Percentiles rank a stretch among this genome's conserved stretches.
These are phyloP conservation scores for Flammula alnicola DNA, from an alignment of 1,284 basidiomycete genomes.

Conservation along the genomic window DNA sequence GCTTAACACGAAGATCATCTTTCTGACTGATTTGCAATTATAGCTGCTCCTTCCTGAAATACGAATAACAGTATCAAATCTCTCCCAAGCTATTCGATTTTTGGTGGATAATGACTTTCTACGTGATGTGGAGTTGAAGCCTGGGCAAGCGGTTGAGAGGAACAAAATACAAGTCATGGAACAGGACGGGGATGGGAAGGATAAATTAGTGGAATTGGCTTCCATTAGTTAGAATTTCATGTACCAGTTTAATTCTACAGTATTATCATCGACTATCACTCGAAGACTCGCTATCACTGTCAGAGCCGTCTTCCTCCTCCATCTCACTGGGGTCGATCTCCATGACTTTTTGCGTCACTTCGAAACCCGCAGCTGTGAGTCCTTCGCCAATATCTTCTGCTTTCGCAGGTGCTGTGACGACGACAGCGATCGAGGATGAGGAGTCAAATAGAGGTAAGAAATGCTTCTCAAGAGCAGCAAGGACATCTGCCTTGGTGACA, in stretches of 20 bases:
- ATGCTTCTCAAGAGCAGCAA: conserved; percentile 72
- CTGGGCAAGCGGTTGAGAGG: conserved; percentile 75
- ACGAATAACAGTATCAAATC: conserved; percentile 86
- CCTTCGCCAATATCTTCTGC: conserved; percentile 73
- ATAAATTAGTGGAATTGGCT: conserved; percentile 7
- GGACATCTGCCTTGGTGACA: conserved; percentile 80
- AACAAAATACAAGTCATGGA: conserved; percentile 65
- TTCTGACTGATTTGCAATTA: conserved; percentile 1
- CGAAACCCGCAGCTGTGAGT: conserved; percentile 74
- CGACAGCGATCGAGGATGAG: conserved; percentile 77
- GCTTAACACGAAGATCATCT: neutral
- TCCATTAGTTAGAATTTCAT: conserved; percentile 15
- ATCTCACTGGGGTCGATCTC: conserved; percentile 64
- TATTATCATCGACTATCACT: conserved; percentile 16
- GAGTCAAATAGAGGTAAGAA: conserved; percentile 89
- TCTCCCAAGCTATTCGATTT: conserved; percentile 93
- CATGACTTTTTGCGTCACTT: conserved; percentile 75
- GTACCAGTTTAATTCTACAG: conserved; percentile 8
- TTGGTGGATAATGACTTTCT: conserved; percentile 93
- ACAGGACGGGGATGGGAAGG: conserved; percentile 6
- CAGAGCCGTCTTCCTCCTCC: conserved; percentile 39
- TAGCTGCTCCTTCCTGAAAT: conserved; percentile 91
- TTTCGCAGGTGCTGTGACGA: conserved; percentile 85
- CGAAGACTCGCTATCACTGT: conserved; percentile 29
- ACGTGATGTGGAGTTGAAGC: conserved; percentile 77